Evolutionary conservation across 1,284 basidiomycete genomes (phyloP).

Genomic region (Ceratobasidium sp.): DNA sequence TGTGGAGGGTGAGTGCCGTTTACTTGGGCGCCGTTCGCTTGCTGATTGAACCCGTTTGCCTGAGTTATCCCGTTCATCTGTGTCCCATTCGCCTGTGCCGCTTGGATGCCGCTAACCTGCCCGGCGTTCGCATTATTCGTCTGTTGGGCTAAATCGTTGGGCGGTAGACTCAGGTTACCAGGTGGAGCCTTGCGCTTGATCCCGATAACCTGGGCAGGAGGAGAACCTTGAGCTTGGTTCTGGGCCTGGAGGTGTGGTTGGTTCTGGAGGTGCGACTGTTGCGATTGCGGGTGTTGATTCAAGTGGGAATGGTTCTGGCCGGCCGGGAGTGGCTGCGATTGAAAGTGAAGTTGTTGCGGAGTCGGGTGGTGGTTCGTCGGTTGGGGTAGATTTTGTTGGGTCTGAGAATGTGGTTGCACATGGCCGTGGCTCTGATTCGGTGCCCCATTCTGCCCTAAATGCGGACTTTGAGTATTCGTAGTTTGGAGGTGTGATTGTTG

Average conservation of each 20-base stretch:
- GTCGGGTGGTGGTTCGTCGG: constrained; percentile 11
- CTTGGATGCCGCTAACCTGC: not conserved
- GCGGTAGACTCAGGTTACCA: constrained; percentile 13
- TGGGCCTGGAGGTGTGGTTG: constrained; percentile 14
- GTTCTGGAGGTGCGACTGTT: not conserved
- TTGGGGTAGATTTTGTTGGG: not conserved
- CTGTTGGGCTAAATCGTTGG: constrained; percentile 12
- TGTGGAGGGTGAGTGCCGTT: constrained; percentile 9
- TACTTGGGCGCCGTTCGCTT: constrained; percentile 1
- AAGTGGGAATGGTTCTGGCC: constrained; percentile 1
- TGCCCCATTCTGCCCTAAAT: not conserved
- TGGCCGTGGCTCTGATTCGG: constrained; percentile 2
- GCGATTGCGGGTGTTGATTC: not conserved
- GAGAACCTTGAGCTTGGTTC: constrained; percentile 10
- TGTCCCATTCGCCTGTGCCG: constrained; percentile 6
- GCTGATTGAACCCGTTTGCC: constrained; percentile 13
- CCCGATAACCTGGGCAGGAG: constrained; percentile 25
- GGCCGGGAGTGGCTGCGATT: constrained; percentile 24
- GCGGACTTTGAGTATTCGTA: not conserved
- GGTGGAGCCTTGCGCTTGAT: constrained; percentile 36
- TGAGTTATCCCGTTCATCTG: constrained; percentile 11
- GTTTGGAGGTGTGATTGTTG: not conserved
- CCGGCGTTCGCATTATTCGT: not conserved
- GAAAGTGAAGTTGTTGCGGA: constrained; percentile 29
- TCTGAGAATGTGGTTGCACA: not conserved